Percentiles rank a stretch among this genome's conserved stretches.
Conservation (phyloP, 2,329 filamentous ascomycete genomes). For the Neocatenulostroma microsporum region DNA sequence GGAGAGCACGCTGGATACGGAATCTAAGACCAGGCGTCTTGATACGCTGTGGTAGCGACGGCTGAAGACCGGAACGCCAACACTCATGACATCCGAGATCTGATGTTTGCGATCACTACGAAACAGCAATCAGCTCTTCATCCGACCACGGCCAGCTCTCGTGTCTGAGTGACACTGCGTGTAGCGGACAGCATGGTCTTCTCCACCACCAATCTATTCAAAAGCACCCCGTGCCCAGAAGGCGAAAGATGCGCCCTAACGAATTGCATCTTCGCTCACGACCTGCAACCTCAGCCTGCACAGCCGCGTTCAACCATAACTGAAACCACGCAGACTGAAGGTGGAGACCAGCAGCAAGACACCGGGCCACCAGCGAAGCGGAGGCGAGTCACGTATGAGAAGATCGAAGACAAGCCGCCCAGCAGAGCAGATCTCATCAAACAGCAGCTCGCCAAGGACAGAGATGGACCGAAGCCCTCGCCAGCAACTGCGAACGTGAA, state of each 20-base stretch:
- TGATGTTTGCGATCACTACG: no score
- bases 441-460: slow-evolving; percentile 13
- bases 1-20: no score
- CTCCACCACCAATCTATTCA: slow-evolving; percentile 48
- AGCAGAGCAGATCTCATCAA: slow-evolving; percentile 25
- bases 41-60: no score
- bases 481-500: neutral
- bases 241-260: slow-evolving; percentile 44
- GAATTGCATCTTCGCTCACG: slow-evolving; percentile 54
- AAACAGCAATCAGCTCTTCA: slow-evolving; percentile 2
- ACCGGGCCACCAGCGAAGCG: slow-evolving; percentile 18
- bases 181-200: no score
- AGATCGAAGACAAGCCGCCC: slow-evolving; percentile 21
- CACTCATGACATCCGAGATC: no score
- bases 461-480: slow-evolving; percentile 5
- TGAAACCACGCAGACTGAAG: slow-evolving; percentile 1
- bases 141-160: no score
- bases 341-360: neutral
- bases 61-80: no score
- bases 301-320: neutral
- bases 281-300: slow-evolving; percentile 16
- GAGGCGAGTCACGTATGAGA: slow-evolving; percentile 24
- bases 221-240: slow-evolving; percentile 46
- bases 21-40: no score
- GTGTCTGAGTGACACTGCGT: no score